Evolutionary conservation across 176 grass and related monocot species (phyloP).

Genomic region (Olyra latifolia): DNA sequence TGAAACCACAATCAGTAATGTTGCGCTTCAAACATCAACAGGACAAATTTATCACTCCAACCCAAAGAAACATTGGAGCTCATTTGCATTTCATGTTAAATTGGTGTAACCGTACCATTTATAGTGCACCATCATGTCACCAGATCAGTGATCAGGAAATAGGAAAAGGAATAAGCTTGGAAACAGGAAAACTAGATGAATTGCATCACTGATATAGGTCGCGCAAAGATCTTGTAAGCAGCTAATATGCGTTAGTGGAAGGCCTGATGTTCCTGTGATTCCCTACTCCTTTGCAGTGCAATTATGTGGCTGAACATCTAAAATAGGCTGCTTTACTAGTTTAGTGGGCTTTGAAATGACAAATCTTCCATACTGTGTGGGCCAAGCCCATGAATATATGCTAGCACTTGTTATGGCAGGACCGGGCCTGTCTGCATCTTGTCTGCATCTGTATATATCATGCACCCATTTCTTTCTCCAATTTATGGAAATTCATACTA

Average conservation of each 20-base stretch:
- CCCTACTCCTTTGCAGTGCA: constrained; percentile 12
- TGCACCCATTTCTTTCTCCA: background rate
- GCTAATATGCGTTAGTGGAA: background rate
- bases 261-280: background rate
- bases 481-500: background rate
- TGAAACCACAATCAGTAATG: constrained; percentile 9
- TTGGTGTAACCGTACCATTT: background rate
- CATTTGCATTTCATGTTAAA: background rate
- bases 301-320: background rate
- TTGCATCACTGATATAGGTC: background rate
- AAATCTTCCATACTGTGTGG: constrained; percentile 8
- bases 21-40: background rate
- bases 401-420: background rate
- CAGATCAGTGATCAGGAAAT: too few relatives aligned
- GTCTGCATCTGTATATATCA: background rate
- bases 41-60: background rate
- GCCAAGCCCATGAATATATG: background rate
- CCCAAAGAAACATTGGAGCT: background rate
- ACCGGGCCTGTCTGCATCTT: background rate
- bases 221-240: background rate
- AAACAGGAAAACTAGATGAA: background rate
- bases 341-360: background rate
- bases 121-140: background rate
- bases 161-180: background rate
- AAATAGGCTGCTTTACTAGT: background rate